Conservation (phyloP, 768 basidiomycete genomes). For the Boletus bicolor region DNA sequence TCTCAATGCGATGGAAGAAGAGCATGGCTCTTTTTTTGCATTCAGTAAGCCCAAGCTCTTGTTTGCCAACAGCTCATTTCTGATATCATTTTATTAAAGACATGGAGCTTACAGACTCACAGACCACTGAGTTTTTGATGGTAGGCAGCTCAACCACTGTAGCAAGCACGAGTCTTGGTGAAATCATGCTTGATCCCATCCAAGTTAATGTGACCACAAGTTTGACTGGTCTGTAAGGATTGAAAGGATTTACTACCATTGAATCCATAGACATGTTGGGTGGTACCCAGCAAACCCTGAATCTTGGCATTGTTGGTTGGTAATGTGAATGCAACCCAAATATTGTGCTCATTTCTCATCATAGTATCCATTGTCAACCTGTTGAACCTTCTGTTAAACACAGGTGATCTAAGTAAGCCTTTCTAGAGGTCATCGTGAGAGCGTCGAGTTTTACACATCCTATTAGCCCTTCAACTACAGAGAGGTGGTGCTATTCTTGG, state of each 20-base stretch:
- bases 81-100: slow-evolving; percentile 37
- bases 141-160: slow-evolving; percentile 58
- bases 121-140: slow-evolving; percentile 50
- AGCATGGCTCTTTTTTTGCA: slow-evolving; percentile 50
- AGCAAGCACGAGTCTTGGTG: slow-evolving; percentile 59
- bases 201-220: slow-evolving; percentile 65
- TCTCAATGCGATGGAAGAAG: slow-evolving; percentile 44
- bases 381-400: slow-evolving; percentile 57
- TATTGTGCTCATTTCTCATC: background rate
- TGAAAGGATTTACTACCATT: slow-evolving; percentile 55
- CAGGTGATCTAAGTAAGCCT: slow-evolving; percentile 60
- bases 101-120: slow-evolving; percentile 50
- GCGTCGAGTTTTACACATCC: background rate
- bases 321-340: background rate
- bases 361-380: slow-evolving; percentile 65
- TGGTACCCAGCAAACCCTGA: slow-evolving; percentile 56
- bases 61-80: background rate
- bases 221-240: slow-evolving; percentile 57
- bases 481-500: slow-evolving; percentile 53
- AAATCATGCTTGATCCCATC: slow-evolving; percentile 68
- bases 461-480: slow-evolving; percentile 52
- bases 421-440: background rate
- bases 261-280: slow-evolving; percentile 62
- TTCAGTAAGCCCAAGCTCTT: slow-evolving; percentile 47
- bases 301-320: slow-evolving; percentile 56